Evolutionary conservation across 331 rosid genomes (phyloP), one percentile per base, ranked within the genome.

Genomic region (Cucumis variabilis): DNA sequence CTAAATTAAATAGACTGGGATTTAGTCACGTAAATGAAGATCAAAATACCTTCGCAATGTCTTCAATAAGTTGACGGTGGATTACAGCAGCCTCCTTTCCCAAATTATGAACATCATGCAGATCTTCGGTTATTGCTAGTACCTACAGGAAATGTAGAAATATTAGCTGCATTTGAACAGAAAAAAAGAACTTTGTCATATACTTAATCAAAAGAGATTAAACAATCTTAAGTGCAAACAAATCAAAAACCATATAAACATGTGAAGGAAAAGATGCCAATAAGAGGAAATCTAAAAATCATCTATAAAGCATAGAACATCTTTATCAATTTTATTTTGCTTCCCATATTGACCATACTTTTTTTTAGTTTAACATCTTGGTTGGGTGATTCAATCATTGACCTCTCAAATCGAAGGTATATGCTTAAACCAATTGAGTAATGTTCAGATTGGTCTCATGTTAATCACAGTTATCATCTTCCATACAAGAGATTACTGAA

Each of bases 1-100:
- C 70, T 55, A 55, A 30, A 58, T 27, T 58, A 60, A 17, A 81
- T 28, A 17, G 19, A 81, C 51, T 58, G 85, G 70, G 50, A 66
- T 84, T 37, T 25, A 46, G 44, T 23, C 33, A 37, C 24, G 24
- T 69, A 82, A 79, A 73, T 58, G 66, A 87, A 67, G 74, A 75
- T 50, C 85, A 85, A 88, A 89, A 86, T 90, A 95, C 98, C 97
- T 96, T 96, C 6, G 94, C 91, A 88, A 95, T 96, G 83, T 95
- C 93, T 90, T 95, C 97, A 93, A 94, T 94, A 85, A 95, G 97
- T 87, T 95, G 93, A 82, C 74, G 90, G 88, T 95, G 99, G 69
- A 93, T 88, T 80, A 92, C 91, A 84, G 98, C 96, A 86, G 98
- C 98, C 87, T 96, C 99, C 91, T 91, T 95, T 90, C 99, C 99